Evolutionary conservation across 805 yeast genomes (phyloP), one percentile per base, ranked within the genome.

Genomic region (Saccharomycopsis sp.): DNA sequence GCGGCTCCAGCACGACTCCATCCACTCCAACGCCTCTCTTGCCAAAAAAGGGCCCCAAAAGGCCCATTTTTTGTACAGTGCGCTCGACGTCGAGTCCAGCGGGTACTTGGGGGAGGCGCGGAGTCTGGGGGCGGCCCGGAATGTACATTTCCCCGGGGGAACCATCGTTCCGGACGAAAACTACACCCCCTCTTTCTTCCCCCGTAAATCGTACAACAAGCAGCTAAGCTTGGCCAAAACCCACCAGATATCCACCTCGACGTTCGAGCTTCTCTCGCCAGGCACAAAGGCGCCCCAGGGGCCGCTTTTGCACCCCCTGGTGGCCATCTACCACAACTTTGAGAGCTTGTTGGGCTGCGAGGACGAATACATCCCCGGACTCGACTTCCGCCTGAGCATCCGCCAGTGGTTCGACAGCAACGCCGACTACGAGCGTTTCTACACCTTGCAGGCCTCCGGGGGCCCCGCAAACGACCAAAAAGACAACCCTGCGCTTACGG

Each of bases 361-460:
- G 64, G 92, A 87, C 67, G 94, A 88, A 65, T 87, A 87, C 64
- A 78, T 88, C 15, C 92, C 92, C 0, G 88, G 85, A 52, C 73
- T 87, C 29, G 84, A 84, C 64, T 84, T 83, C 61, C 72, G 68
- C n/a, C 46, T 56, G 12, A 60, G 62, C 24, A 55, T 60, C 44
- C 24, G 54, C 52, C 62, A 60, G 24, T 60, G 62, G 62, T 60
- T 60, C 53, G 58, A 52, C 14, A 24, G 57, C 53, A 56, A 50
- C 29, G 23, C 16, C 14, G 62, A 60, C 53, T 60, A 57, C 41
- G 48, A 50, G 8, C 24, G 58, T n/a, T 54, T 47, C 34, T 57
- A 54, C 41, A 53, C 54, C 20, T 54, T 59, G 47, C 62, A 60
- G 51, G 29, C 57, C n/a, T 54, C 53, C 40, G 58, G 59, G 2